Base-by-base conservation (phyloP, 768 basidiomycete species). In the Aureoboletus auriporus region DNA sequence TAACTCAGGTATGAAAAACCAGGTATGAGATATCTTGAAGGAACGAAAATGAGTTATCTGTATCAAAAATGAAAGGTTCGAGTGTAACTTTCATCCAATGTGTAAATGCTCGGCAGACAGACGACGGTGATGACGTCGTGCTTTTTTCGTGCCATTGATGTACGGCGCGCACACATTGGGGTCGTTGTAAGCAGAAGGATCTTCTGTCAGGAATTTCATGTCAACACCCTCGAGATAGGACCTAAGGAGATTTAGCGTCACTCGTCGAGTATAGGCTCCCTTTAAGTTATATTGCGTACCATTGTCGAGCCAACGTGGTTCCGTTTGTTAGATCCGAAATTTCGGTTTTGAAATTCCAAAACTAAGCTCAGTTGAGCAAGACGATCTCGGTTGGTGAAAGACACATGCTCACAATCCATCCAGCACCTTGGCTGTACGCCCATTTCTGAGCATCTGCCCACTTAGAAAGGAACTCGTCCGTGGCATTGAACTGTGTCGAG, bases 371-470 rank as follows among this genome's bases (percentile, higher is more conserved):
- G 16, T 40, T 14, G 26, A 27, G 26, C 10, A 4, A 27, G 26
- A 34, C 9, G 23, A 20, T 28, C 39, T 16, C 12, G 30, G 11
- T 2, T 6, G 16, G 42, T 27, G 35, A 26, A 42, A 27, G 20
- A 39, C 4, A 40, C 2, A 23, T 9, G 71, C 81, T 66, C 53
- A 84, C 83, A 36, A 86, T 73, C 84, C 84, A 87, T 26, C 85
- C 85, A 2, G 75, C 73, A 30, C 75, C 72, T 51, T 83, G 65
- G 46, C 75, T 73, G 45, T 86, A 87, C 1, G 76, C 71, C 34
- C 79, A 65, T 62, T 88, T 88, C 64, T 88, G 86, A 23, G 86
- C 83, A 55, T 88, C 86, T 10, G 84, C 86, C 86, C 86, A 87
- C 58, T 83, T 66, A 49, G 43, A 51, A 37, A 87, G 62, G 70